A percentile compares a stretch with the other conserved stretches of the same genome.
Evolutionary conservation across 495 filamentous ascomycete species (phyloP).

Genomic region (Sabuloglossum arenarium): DNA sequence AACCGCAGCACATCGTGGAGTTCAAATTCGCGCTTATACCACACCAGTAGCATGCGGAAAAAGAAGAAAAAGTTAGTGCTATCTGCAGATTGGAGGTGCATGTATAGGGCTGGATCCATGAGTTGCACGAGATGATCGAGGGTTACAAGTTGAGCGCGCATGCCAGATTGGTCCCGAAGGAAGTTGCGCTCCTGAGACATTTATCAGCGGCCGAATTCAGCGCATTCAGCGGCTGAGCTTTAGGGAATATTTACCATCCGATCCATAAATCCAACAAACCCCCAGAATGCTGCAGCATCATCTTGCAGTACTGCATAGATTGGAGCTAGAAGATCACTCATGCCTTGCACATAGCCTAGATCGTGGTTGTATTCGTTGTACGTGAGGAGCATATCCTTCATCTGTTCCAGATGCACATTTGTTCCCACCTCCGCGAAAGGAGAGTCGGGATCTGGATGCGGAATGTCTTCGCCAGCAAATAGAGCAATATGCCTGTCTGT

Average conservation of each 20-base stretch:
- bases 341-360: conserved; percentile 92
- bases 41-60: conserved; percentile 94
- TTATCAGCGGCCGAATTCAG: not conserved
- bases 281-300: conserved; percentile 93
- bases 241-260: conserved; percentile 42
- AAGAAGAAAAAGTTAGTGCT: conserved; percentile 99
- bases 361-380: conserved; percentile 94
- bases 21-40: conserved; percentile 94
- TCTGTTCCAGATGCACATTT: conserved; percentile 92
- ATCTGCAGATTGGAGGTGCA: conserved; percentile 73
- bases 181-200: conserved; percentile 60
- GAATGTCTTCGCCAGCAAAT: conserved; percentile 89
- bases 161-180: conserved; percentile 83
- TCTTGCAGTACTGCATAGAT: conserved; percentile 96
- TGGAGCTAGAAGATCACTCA: conserved; percentile 90
- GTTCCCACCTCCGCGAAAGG: conserved; percentile 81
- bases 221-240: not conserved
- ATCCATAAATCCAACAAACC: conserved; percentile 87
- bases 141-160: conserved; percentile 75
- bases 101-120: conserved; percentile 86
- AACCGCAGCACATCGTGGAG: conserved; percentile 71
- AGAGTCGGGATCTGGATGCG: conserved; percentile 94
- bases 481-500: conserved; percentile 85
- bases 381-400: conserved; percentile 97
- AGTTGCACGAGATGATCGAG: conserved; percentile 87